Evolutionary conservation across 768 basidiomycete genomes (phyloP).

Genomic region (Macrocybe gigantea): DNA sequence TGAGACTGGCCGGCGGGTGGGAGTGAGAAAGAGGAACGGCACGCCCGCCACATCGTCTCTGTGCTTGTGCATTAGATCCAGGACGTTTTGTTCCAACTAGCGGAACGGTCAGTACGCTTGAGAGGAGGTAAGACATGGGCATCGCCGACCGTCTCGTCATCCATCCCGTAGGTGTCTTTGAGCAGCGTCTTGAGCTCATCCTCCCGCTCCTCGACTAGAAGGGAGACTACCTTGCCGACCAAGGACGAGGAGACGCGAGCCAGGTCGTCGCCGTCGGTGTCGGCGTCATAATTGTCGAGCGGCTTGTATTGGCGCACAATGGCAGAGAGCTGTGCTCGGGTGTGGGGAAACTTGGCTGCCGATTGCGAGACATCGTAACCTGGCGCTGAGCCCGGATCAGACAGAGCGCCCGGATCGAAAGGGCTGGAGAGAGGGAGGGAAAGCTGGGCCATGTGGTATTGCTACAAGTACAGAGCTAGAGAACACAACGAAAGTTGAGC

Average conservation of each 20-base stretch:
- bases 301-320: slow-evolving; percentile 71
- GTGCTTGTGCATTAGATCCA: slow-evolving; percentile 96
- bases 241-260: slow-evolving; percentile 52
- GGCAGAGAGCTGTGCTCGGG: slow-evolving; percentile 71
- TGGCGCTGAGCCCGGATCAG: too few species aligned
- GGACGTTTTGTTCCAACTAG: slow-evolving; percentile 81
- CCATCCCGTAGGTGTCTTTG: slow-evolving; percentile 62
- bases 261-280: slow-evolving; percentile 46
- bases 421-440: too few species aligned
- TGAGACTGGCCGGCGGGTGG: slow-evolving; percentile 72
- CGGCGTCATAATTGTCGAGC: slow-evolving; percentile 50
- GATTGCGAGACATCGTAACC: too few species aligned
- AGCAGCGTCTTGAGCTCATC: slow-evolving; percentile 78
- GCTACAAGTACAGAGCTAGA: too few species aligned
- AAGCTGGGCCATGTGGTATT: too few species aligned
- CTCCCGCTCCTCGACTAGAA: slow-evolving; percentile 80
- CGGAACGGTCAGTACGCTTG: slow-evolving; percentile 11
- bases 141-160: slow-evolving; percentile 54
- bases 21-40: slow-evolving; percentile 78
- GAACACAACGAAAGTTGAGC: too few species aligned
- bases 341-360: slow-evolving; percentile 62
- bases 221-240: slow-evolving; percentile 63
- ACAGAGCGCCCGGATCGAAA: too few species aligned
- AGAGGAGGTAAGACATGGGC: slow-evolving; percentile 9
- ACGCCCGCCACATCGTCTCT: slow-evolving; percentile 80